These are phyloP conservation scores for Saccharomycopsis babjevae DNA, from an alignment of 805 yeast genomes.

Conservation along the genomic window DNA sequence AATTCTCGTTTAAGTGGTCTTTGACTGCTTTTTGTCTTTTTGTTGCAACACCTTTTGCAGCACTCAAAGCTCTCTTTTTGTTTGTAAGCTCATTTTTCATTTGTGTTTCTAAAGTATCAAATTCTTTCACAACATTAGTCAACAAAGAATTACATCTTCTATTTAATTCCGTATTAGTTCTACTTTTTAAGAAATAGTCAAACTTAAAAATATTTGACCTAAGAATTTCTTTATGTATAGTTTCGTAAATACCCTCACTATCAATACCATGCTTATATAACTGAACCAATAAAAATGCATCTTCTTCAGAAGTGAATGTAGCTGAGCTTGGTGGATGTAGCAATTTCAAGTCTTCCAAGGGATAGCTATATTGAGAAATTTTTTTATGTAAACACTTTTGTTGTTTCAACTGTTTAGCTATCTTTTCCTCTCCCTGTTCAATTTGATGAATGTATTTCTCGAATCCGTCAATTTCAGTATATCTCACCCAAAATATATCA, in stretches of 20 bases:
- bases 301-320: conserved; percentile 81
- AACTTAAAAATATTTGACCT: conserved; percentile 70
- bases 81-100: conserved; percentile 2
- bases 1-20: neutral
- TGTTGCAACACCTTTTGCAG: neutral
- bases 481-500: conserved; percentile 70
- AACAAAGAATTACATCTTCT: conserved; percentile 76
- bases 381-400: conserved; percentile 73
- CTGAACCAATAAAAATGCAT: conserved; percentile 74
- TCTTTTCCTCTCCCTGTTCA: conserved; percentile 82
- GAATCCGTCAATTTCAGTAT: conserved; percentile 75
- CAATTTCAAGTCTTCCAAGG: conserved; percentile 67
- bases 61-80: conserved; percentile 9
- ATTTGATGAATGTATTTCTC: conserved; percentile 75
- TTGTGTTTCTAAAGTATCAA: conserved; percentile 26
- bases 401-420: conserved; percentile 53
- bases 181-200: conserved; percentile 77
- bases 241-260: conserved; percentile 66
- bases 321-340: conserved; percentile 65
- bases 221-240: conserved; percentile 63
- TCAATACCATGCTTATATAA: conserved; percentile 75
- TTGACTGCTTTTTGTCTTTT: neutral
- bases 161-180: conserved; percentile 66
- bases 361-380: conserved; percentile 58
- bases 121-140: conserved; percentile 64